Percentiles rank a stretch among this genome's conserved stretches.
phyloP scores from a whole-genome alignment of 2,329 filamentous ascomycete species.

The Ophiostoma sp. region DNA sequence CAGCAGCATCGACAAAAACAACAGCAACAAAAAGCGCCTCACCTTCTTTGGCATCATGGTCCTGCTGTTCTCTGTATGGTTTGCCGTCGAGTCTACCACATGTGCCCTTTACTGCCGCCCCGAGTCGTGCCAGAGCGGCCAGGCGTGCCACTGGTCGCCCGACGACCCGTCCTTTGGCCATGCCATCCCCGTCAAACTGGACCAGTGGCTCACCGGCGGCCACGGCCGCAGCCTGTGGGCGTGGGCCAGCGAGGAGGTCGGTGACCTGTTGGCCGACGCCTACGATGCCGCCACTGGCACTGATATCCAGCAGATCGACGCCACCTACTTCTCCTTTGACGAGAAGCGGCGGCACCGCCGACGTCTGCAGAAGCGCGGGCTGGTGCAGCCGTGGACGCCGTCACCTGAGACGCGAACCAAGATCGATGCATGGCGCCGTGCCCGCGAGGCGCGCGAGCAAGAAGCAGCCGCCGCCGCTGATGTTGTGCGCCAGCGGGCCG shows the following conservation, averaged over 20 bases:
- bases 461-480: background rate
- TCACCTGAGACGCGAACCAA: slow-evolving; percentile 40
- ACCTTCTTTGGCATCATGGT: slow-evolving; percentile 46
- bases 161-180: slow-evolving; percentile 57
- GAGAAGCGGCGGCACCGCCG: slow-evolving; percentile 46
- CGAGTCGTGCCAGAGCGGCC: slow-evolving; percentile 41
- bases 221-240: slow-evolving; percentile 40
- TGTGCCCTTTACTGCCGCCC: slow-evolving; percentile 53
- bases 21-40: slow-evolving; percentile 41
- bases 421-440: slow-evolving; percentile 43
- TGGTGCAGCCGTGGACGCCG: slow-evolving; percentile 37
- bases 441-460: slow-evolving; percentile 39
- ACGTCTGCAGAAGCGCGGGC: slow-evolving; percentile 46
- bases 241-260: slow-evolving; percentile 40
- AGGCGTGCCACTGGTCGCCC: slow-evolving; percentile 51
- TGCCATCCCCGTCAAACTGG: slow-evolving; percentile 56
- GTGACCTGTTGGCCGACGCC: slow-evolving; percentile 46
- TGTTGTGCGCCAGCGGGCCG: background rate
- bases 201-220: slow-evolving; percentile 55
- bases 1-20: slow-evolving; percentile 26
- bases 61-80: slow-evolving; percentile 48
- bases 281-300: slow-evolving; percentile 43
- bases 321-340: slow-evolving; percentile 42
- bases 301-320: slow-evolving; percentile 43
- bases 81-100: slow-evolving; percentile 48